Evolutionary conservation across 768 basidiomycete genomes (phyloP), one percentile per base, ranked within the genome.

Genomic region (Fomitopsis pulvina): DNA sequence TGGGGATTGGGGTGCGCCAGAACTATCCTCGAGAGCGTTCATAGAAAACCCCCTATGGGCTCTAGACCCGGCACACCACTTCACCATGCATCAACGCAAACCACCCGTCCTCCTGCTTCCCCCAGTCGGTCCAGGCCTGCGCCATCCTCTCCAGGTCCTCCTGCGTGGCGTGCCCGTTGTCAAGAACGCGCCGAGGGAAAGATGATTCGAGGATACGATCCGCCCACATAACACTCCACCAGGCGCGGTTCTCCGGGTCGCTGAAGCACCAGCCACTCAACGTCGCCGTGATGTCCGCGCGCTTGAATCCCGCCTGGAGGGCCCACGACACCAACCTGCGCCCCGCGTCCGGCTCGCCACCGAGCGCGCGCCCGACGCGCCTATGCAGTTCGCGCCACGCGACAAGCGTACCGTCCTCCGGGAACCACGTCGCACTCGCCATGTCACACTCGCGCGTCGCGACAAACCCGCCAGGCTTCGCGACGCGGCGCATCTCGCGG

Each of bases 401-500:
- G 1, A 45, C 46, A 60, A 70, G 60, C 18, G 12, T 11, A 7
- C 16, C 18, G 29, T 34, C 25, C 41, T 68, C 64, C 0, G 74
- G 73, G 53, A 61, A 68, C 66, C 68, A 71, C 5, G 55, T 52
- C 49, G 68, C 61, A 3, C 63, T 45, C 18, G 50, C 56, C 22
- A 66, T 61, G 56, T 77, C 73, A 9, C 63, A 54, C 50, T 78
- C 78, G 20, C 77, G 67, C 5, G 58, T 64, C 3, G 74, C 72
- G 39, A 80, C 68, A 47, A 77, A 52, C 0, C 76, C 76, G 2
- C 73, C 75, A 1, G 66, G 62, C 53, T 72, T 74, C 0, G 69
- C 63, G 3, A 78, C 76, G 18, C 76, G 63, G 21, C 60, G 56
- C 74, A 79, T 77, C 67, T 79, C 78, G 41, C 56, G 54, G 29